phyloP scores from a whole-genome alignment of 73 alveolate genomes.

The Effrenium voratum region DNA sequence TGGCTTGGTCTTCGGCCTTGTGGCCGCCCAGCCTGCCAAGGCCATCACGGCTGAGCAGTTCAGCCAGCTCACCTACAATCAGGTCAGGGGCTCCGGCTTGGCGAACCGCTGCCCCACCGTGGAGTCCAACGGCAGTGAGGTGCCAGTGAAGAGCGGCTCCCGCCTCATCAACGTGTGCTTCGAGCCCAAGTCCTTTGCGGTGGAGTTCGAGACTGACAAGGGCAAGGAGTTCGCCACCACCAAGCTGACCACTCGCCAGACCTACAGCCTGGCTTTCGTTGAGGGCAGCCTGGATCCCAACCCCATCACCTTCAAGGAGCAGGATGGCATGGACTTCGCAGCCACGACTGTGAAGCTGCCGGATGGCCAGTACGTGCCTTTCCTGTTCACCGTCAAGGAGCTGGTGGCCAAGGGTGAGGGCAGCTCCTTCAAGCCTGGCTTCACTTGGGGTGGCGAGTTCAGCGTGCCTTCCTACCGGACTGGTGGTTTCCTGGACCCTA shows the following conservation, averaged over 20 bases:
- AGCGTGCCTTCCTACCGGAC: conserved; percentile 94
- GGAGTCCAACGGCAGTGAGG: conserved; percentile 92
- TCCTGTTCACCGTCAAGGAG: conserved; percentile 68
- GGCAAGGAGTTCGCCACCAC: conserved; percentile 94
- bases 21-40: conserved; percentile 89
- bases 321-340: conserved; percentile 95
- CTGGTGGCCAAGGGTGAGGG: conserved; percentile 72
- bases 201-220: conserved; percentile 92
- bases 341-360: conserved; percentile 95
- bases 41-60: conserved; percentile 94
- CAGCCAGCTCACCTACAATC: conserved; percentile 76
- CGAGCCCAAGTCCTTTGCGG: conserved; percentile 95
- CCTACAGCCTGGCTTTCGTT: conserved; percentile 94
- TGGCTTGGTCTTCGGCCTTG: conserved; percentile 80
- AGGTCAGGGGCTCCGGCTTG: conserved; percentile 94
- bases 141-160: conserved; percentile 62
- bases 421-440: conserved; percentile 91
- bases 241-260: conserved; percentile 94
- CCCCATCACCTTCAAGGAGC: conserved; percentile 87
- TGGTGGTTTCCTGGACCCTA: conserved; percentile 94
- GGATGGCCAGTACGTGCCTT: conserved; percentile 92
- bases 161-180: conserved; percentile 84
- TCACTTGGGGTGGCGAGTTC: conserved; percentile 94
- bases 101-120: conserved; percentile 95
- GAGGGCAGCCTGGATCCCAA: conserved; percentile 94